Evolutionary conservation across 768 basidiomycete genomes (phyloP), one percentile per base, ranked within the genome.

Genomic region (Nidularia sp.): DNA sequence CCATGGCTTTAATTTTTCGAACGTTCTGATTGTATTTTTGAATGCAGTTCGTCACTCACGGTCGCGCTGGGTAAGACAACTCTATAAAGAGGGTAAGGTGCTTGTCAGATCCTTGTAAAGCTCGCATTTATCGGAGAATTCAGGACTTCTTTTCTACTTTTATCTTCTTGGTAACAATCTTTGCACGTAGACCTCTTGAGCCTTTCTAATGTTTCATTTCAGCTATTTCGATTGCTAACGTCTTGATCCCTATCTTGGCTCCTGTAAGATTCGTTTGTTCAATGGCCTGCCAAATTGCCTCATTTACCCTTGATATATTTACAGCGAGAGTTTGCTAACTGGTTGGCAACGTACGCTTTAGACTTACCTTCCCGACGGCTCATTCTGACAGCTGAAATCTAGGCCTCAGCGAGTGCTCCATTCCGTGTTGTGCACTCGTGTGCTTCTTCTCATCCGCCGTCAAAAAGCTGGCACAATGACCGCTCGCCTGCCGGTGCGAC

Each of bases 391-490:
- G 34, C 35, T 45, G 42, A 29, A 25, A 18, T 5, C 9, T 35
- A 76, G 72, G 10, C 71, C 71, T 4, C 74, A 76, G 55, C 70
- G 74, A 34, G 71, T 74, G 29, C 55, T 75, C n/a, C 75, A 76
- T 57, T 74, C 72, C 10, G 61, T 75, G 9, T 58, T 76, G 39
- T 73, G 71, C 58, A 73, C 60, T 32, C 70, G 74, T 25, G 72
- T 76, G 15, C 65, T 77, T 4, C 60, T 77, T 39, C 64, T 70
- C 33, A 74, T 77, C 41, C 60, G 70, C 7, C 63, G 66, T 18
- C 66, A 66, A 58, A 65, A 66, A 31, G 48, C 53, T 22, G 31
- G 57, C 7, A 53, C 51, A 42, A 50, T 64, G 49, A 61, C 58
- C 6, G 60, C 57, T 15, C 57, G 60, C 25, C 34, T 54, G 10